Conservation (phyloP, 768 basidiomycete genomes). For the Filobasidium floriforme region DNA sequence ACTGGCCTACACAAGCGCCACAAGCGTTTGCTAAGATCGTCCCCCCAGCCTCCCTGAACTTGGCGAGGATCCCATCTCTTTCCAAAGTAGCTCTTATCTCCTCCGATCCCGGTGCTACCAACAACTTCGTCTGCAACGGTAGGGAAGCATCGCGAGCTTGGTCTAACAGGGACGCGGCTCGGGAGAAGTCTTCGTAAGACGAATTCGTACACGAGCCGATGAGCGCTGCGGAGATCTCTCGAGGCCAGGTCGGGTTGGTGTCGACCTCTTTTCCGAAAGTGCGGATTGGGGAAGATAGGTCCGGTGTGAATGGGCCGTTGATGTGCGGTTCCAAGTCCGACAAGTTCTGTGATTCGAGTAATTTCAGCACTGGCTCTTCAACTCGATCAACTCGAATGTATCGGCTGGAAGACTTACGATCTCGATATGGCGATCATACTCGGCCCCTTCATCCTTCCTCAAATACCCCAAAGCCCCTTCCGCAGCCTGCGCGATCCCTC, state of each 20-base stretch:
- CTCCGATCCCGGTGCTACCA: conserved; percentile 24
- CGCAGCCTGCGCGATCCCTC: conserved; percentile 13
- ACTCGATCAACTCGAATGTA: neutral
- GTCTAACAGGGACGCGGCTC: conserved; percentile 19
- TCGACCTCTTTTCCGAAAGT: conserved; percentile 3
- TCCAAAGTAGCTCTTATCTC: conserved; percentile 23
- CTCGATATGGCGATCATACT: conserved; percentile 22
- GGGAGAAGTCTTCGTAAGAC: conserved; percentile 24
- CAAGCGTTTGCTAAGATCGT: conserved; percentile 25
- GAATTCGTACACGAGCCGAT: conserved; percentile 28
- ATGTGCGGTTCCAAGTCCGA: conserved; percentile 23
- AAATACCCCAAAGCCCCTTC: conserved; percentile 11
- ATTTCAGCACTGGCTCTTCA: neutral
- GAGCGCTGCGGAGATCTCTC: conserved; percentile 17
- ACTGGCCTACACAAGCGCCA: conserved; percentile 25
- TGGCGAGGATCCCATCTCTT: conserved; percentile 20
- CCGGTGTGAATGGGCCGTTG: conserved; percentile 25
- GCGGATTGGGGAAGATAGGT: conserved; percentile 20
- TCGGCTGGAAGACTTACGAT: conserved; percentile 13
- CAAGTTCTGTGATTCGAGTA: conserved; percentile 6
- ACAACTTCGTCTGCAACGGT: conserved; percentile 4
- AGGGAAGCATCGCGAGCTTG: conserved; percentile 15
- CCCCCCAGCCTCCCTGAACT: conserved; percentile 16
- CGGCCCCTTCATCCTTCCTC: conserved; percentile 15
- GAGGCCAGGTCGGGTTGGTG: conserved; percentile 16